Evolutionary conservation across 2,329 filamentous ascomycete species (phyloP), one percentile per base, ranked within the genome.

Genomic region (Ophiocordyceps australis): DNA sequence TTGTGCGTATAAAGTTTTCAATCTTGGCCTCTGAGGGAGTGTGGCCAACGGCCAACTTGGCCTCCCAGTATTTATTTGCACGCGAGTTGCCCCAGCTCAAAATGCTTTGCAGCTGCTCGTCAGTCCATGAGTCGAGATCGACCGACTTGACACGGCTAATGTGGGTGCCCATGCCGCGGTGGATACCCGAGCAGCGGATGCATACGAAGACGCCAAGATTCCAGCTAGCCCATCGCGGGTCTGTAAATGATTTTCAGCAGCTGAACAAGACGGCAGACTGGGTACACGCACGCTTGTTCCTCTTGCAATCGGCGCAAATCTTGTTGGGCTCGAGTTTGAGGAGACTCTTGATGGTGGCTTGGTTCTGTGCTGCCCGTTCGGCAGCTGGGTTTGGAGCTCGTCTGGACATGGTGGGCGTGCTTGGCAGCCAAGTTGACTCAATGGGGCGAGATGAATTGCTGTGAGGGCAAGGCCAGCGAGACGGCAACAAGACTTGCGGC

Each of bases 21-120:
- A 98, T 95, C 65, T 98, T 98, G 38, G 79, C 69, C 58, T 98
- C 91, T 14, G 86, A 93, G 2, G 89, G 89, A 24, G 86, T 72
- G 52, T 98, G 89, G 31, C 85, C 85, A 10, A 76, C 57, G 3
- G 86, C 83, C 43, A 98, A 57, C 57, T 95, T 98, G 34, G 80
- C 71, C 54, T 98, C 91, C 86, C 86, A 98, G 51, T 95, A 93
- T 62, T 92, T 95, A 59, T 98, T 98, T 29, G 89, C 89, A 50
- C 85, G 75, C 29, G 77, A 70, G 50, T 98, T 98, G 32, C 89
- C 89, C 91, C 89, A 98, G 59, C 70, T 81, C 35, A 98, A 52
- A 37, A 98, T 75, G 52, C 81, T 94, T 51, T 89, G 76, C 32
- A 95, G 62, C 58, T 98, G 89, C 52, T 98, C 89, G 50, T 98